Evolutionary conservation across 108 stramenopile genomes (phyloP), one percentile per base, ranked within the genome.

Genomic region (Skeletonema grethae): DNA sequence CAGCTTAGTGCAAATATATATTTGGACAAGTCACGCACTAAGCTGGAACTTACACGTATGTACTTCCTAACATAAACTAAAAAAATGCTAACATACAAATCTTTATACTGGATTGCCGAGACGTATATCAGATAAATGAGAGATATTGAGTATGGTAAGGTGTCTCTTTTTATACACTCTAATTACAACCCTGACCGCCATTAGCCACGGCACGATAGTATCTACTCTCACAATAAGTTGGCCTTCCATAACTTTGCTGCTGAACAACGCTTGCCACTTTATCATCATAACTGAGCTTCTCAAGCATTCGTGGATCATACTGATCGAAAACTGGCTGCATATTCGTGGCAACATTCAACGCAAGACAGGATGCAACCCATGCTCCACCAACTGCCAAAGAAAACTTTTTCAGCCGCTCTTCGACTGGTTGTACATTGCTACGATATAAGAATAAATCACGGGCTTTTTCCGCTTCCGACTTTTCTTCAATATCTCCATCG

Each of bases 191-290:
- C 77, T 91, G 90, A 16, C 92, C 94, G 38, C 94, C 94, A 67
- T 86, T 86, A 7, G 94, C 94, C 16, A 95, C 79, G 1, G 92
- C 94, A 5, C 91, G 80, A 63, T 95, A 95, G 63, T 95, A 95
- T 58, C 94, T 74, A 69, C 62, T 86, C 65, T 95, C 87, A 76
- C 94, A 95, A 57, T 95, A 95, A 8, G 90, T 90, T 20, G 94
- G 94, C 56, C 71, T 67, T 5, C 91, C 88, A 69, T 80, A 80
- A 67, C 85, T 85, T 48, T 88, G 85, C 58, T 66, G 53, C 30
- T 89, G 89, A 2, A 88, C 93, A 35, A 84, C 66, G 59, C 67
- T 84, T 3, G 89, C 89, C 12, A 90, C 61, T 65, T 91, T 88
- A 59, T 93, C 90, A 69, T 93, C 88, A 35, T 85, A 74, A 11